Percentiles rank a stretch among this genome's conserved stretches.
Conservation (phyloP, 163 green algal species). For the Volvox carteri region DNA sequence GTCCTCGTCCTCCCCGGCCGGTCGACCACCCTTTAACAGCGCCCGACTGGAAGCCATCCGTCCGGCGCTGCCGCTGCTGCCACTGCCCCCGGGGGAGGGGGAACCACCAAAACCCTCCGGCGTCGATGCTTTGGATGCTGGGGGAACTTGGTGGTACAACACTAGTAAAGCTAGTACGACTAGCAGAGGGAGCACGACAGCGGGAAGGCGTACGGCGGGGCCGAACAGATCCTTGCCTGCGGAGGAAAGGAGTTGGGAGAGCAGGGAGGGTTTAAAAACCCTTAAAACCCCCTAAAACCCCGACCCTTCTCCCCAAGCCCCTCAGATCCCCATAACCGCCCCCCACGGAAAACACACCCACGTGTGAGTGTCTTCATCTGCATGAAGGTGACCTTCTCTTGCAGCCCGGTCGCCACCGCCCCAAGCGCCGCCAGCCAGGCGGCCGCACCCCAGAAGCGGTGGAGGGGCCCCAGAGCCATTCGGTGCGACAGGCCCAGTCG, state of each 20-base stretch:
- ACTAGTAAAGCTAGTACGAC: conserved; percentile 57
- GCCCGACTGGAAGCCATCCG: background rate
- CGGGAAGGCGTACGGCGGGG: conserved; percentile 66
- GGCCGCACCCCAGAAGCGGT: conserved; percentile 69
- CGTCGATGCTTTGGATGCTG: background rate
- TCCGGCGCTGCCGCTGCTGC: background rate
- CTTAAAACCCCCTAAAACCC: background rate
- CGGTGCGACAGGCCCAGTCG: conserved; percentile 59
- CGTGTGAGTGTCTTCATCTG: conserved; percentile 59
- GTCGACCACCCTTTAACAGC: background rate
- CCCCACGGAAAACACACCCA: background rate
- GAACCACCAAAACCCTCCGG: background rate
- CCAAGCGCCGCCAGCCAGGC: conserved; percentile 71
- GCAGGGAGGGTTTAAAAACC: background rate
- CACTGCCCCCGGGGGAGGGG: background rate
- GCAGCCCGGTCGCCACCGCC: conserved; percentile 72
- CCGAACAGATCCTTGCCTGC: conserved; percentile 42
- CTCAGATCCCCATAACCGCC: background rate
- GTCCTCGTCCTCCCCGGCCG: conserved; percentile 10
- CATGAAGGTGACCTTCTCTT: conserved; percentile 85
- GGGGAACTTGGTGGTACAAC: conserved; percentile 59
- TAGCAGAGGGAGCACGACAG: conserved; percentile 66
- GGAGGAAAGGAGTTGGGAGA: background rate
- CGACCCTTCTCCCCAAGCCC: background rate
- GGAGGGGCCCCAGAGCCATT: conserved; percentile 67